phyloP scores from a whole-genome alignment of 768 basidiomycete genomes.

The Thelephora ganbajun region DNA sequence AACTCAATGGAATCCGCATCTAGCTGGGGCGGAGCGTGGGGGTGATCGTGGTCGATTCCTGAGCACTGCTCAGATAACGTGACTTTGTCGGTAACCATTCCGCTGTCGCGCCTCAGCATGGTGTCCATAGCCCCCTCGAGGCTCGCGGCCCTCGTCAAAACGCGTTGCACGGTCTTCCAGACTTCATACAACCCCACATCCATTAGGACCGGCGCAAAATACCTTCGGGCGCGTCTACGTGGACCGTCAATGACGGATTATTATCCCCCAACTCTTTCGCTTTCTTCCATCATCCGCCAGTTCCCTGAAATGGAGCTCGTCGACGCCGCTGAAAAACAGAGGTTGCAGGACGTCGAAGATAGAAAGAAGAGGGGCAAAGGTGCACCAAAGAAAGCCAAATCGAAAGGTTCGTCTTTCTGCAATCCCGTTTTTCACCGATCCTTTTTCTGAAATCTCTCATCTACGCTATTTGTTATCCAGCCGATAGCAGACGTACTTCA shows the following conservation, averaged over 20 bases:
- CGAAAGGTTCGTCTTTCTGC: conserved; percentile 47
- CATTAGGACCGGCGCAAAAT: conserved; percentile 81
- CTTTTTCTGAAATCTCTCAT: not conserved
- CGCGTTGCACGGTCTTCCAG: conserved; percentile 68
- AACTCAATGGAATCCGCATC: no score
- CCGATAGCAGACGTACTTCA: conserved; percentile 36
- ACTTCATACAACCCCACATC: conserved; percentile 79
- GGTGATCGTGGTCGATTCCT: not conserved
- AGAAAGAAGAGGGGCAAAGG: conserved; percentile 71
- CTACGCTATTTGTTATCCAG: conserved; percentile 16
- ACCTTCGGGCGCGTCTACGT: conserved; percentile 66
- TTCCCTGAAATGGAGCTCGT: conserved; percentile 37
- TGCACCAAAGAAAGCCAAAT: conserved; percentile 68
- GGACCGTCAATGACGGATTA: conserved; percentile 82
- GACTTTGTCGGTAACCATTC: not conserved
- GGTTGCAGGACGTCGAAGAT: conserved; percentile 53
- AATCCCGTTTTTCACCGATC: no score
- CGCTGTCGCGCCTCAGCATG: conserved; percentile 12
- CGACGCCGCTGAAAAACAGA: conserved; percentile 52
- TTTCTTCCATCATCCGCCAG: conserved; percentile 34
- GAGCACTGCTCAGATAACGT: not conserved
- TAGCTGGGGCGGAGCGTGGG: not conserved
- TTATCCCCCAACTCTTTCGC: conserved; percentile 52
- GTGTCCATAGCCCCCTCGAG: conserved; percentile 31
- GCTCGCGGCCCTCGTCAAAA: conserved; percentile 43